Conservation (phyloP, 2,329 filamentous ascomycete species). For the Fusarium bulbicola region DNA sequence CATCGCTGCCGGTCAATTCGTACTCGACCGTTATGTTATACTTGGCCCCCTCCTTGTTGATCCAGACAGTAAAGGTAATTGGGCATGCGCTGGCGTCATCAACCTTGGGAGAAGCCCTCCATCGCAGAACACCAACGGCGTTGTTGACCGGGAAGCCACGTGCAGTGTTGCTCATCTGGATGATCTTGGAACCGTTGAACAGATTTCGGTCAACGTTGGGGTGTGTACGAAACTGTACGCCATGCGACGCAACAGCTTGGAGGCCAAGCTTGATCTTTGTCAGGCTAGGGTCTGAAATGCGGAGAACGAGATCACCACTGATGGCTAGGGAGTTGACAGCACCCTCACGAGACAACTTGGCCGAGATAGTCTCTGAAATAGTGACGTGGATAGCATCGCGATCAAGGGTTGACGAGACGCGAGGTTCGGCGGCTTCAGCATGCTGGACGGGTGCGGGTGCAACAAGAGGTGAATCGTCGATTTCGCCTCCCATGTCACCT, state of each 20-base stretch:
- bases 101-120: constrained; percentile 84
- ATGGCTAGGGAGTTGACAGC: constrained; percentile 86
- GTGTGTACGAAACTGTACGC: constrained; percentile 92
- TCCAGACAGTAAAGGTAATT: constrained; percentile 97
- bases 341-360: constrained; percentile 88
- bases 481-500: constrained; percentile 87
- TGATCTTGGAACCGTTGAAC: constrained; percentile 83
- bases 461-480: constrained; percentile 80
- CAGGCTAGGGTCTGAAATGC: constrained; percentile 86
- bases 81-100: constrained; percentile 85
- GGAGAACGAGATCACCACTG: constrained; percentile 90
- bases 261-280: constrained; percentile 92
- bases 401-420: constrained; percentile 73
- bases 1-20: constrained; percentile 83
- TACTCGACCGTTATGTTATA: constrained; percentile 96
- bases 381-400: constrained; percentile 89
- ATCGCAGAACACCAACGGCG: constrained; percentile 89
- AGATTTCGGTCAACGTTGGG: constrained; percentile 92
- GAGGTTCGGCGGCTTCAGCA: constrained; percentile 63
- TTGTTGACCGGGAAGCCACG: constrained; percentile 97
- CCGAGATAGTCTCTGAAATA: constrained; percentile 88
- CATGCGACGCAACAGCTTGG: constrained; percentile 77
- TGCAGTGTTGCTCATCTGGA: constrained; percentile 88
- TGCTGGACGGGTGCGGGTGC: constrained; percentile 60
- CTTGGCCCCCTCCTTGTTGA: constrained; percentile 85